Evolutionary conservation across 2,329 filamentous ascomycete genomes (phyloP).

Genomic region (Ascomycota sp.): DNA sequence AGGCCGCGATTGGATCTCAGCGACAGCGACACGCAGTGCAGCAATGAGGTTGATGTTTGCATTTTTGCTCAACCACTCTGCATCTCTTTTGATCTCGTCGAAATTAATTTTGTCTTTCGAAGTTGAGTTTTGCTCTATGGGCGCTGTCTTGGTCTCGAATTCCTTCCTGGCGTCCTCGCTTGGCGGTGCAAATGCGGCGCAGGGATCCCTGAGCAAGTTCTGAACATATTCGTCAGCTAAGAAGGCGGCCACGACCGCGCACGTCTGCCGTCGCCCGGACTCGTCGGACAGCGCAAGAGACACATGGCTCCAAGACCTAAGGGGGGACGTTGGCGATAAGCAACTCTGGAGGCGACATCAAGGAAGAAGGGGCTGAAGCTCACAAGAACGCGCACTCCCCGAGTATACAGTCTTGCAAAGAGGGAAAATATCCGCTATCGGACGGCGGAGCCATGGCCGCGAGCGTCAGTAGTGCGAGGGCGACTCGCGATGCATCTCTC

Average conservation of each 20-base stretch:
- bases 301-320: conserved; percentile 41
- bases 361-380: conserved; percentile 13
- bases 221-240: conserved; percentile 49
- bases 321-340: conserved; percentile 6
- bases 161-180: conserved; percentile 43
- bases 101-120: conserved; percentile 50
- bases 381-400: conserved; percentile 68
- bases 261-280: conserved; percentile 32
- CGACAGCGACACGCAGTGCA: conserved; percentile 57
- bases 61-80: conserved; percentile 66
- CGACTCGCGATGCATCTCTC: conserved; percentile 19
- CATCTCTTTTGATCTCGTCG: conserved; percentile 64
- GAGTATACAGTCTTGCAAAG: conserved; percentile 66
- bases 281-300: conserved; percentile 34
- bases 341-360: conserved; percentile 1
- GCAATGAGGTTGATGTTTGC: conserved; percentile 61
- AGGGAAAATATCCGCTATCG: conserved; percentile 58
- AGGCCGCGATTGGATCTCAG: conserved; percentile 72
- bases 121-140: conserved; percentile 60
- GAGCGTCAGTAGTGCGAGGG: conserved; percentile 25
- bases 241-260: conserved; percentile 42
- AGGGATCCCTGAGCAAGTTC: conserved; percentile 46
- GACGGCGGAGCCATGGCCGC: conserved; percentile 50
- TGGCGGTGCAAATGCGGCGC: conserved; percentile 43
- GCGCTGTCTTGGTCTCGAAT: conserved; percentile 70